Base-by-base conservation (phyloP, 2,329 filamentous ascomycete species). In the Claviceps pusilla region DNA sequence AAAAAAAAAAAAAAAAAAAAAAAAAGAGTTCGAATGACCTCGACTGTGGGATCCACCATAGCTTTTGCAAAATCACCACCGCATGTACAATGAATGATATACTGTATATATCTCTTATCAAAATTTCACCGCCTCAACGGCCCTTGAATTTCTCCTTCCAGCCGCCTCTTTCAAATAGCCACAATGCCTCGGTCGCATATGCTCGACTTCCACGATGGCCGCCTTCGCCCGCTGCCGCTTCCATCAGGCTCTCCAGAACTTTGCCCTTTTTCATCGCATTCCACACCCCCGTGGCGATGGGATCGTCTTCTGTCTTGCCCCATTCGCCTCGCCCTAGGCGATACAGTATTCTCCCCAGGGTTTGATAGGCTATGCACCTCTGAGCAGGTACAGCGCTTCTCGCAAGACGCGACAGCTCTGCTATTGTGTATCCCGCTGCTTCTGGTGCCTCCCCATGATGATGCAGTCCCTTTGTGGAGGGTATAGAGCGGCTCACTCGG, bases 371-470 rank as follows among this genome's bases (percentile, higher is more conserved):
- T 57, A 97, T 78, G 64, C 93, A 96, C 11, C 91, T 74, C 72
- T 98, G 93, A 0, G 87, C 84, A 0, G 93, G 81, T 24, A 95
- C 88, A 0, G 83, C 82, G 54, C 87, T 94, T 39, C 91, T 78
- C 4, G 88, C 83, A 2, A 96, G 76, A 37, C 85, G 80, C 1
- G 89, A 84, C 1, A 98, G 75, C 68, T 98, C 93, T 0, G 83
- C 81, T 35, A 98, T 79, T 0, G 93, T 97, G 69, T 98, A 98
- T 0, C 93, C 93, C 0, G 93, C 93, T 1, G 90, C 88, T 68
- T 95, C 89, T 16, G 93, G 93, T 1, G 91, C 90, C 56, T 90
- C 82, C 58, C 86, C 89, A 67, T 98, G 93, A 68, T 98, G 91
- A 68, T 98, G 93, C 14, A 98, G 76, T 0, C 93, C 93, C 56